Evolutionary conservation across 164 flowering plant species (phyloP).

Genomic region (Umbilicus rupestris): DNA sequence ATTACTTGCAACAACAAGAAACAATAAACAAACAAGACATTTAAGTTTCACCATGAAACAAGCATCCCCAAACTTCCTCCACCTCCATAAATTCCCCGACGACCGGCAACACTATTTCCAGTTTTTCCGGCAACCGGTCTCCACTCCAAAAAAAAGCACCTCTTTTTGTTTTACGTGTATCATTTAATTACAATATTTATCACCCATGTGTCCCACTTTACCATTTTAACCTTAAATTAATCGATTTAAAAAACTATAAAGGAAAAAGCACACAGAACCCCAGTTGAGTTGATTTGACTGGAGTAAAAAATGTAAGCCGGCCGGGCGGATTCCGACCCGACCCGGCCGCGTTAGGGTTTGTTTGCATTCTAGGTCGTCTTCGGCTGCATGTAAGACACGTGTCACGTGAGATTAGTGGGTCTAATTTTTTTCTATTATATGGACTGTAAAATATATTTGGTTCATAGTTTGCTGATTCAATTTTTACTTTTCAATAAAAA

Average conservation of each 20-base stretch:
- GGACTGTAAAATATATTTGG: too few relatives aligned
- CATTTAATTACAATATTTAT: background rate
- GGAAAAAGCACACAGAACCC: background rate
- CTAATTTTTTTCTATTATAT: too few relatives aligned
- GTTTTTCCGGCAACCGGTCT: conserved; percentile 1
- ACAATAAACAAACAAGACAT: background rate
- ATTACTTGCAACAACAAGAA: background rate
- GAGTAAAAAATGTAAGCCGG: background rate
- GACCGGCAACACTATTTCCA: conserved; percentile 5
- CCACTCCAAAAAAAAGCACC: background rate
- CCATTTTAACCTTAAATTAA: background rate
- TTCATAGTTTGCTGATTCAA: too few relatives aligned
- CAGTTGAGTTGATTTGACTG: conserved; percentile 2
- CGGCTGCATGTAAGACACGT: conserved; percentile 1
- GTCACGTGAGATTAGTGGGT: background rate
- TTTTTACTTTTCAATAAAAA: too few relatives aligned
- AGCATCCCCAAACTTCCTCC: conserved; percentile 1
- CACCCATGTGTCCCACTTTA: background rate
- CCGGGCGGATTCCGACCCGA: background rate
- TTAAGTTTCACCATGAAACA: conserved; percentile 4
- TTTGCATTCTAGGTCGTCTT: background rate
- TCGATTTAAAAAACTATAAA: background rate
- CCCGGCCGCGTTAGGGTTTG: background rate
- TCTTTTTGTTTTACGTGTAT: background rate
- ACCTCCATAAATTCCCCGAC: background rate